These are phyloP conservation scores for Halophytophthora polymorphica DNA, from an alignment of 352 stramenopile genomes.

Conservation along the genomic window DNA sequence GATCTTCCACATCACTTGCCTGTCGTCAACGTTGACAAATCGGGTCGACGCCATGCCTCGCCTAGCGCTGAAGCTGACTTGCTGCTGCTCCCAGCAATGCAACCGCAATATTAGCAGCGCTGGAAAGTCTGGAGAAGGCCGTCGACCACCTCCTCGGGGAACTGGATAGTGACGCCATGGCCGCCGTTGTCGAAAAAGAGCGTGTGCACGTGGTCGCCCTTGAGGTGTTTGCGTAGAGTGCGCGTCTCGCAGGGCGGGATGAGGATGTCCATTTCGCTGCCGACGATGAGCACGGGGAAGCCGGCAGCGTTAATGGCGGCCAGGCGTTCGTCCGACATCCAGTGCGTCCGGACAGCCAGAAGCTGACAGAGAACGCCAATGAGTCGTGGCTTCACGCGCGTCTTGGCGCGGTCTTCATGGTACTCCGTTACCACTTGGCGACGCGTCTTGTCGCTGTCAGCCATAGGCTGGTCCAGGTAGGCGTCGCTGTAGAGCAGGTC, in stretches of 20 bases:
- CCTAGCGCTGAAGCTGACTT: too few species aligned
- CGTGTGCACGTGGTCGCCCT: conserved; percentile 29
- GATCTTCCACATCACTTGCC: too few species aligned
- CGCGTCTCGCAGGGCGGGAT: conserved; percentile 34
- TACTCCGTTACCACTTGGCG: conserved; percentile 22
- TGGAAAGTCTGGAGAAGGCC: conserved; percentile 11
- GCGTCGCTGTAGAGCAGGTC: conserved; percentile 29
- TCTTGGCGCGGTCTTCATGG: conserved; percentile 14
- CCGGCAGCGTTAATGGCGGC: conserved; percentile 26
- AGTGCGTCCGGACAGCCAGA: conserved; percentile 31
- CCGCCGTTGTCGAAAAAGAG: conserved; percentile 38
- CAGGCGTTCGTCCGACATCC: conserved; percentile 40
- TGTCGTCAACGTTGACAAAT: too few species aligned
- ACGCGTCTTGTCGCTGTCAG: conserved; percentile 20
- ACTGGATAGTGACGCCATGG: conserved; percentile 43
- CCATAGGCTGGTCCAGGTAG: conserved; percentile 30
- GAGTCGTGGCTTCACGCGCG: conserved; percentile 9
- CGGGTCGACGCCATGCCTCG: too few species aligned
- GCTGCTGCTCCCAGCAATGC: background rate
- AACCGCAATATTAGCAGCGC: conserved; percentile 7
- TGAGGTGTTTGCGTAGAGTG: conserved; percentile 22
- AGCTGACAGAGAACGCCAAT: conserved; percentile 22
- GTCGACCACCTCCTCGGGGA: conserved; percentile 29
- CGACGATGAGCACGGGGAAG: conserved; percentile 43
- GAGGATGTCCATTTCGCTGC: conserved; percentile 32